Base-by-base conservation (phyloP, 371 early-diverging fungal species). In the Nosema bombycis region DNA sequence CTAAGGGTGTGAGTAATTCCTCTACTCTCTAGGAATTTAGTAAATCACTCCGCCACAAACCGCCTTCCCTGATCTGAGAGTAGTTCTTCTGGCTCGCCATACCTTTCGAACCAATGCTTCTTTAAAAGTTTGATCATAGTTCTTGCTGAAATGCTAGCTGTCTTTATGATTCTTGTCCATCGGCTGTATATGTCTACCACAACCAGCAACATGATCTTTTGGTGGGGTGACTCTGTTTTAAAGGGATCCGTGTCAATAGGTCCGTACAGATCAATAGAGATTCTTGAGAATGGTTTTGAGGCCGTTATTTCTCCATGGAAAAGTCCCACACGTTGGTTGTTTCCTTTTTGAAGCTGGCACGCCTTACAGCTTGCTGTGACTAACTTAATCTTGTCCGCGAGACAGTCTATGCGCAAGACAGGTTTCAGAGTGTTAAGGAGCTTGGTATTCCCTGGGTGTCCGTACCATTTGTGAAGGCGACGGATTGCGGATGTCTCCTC, bases 11-110 rank as follows among this genome's bases (percentile, higher is more conserved):
- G 37, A 1, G 18, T 66, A 36, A 66, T 66, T 63, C 34, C 34
- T 30, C n/a, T 32, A 15, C 30, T 1, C 14, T n/a, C 28, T 12
- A 66, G 33, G 4, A 66, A 4, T 66, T n/a, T 37, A 23, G 1
- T 66, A 24, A 36, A 2, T 1, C 10, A 6, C 33, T 37, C 18
- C 38, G 26, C 6, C 18, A 38, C 24, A 28, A 30, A 66, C 29
- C 37, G 66, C 23, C 66, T 34, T 66, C 66, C 66, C n/a, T 66
- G 26, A 28, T 66, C 66, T 33, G 66, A 37, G 2, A 66, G 26
- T 3, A 66, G 32, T 18, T n/a, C 10, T 24, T 66, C 37, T 23
- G 66, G 36, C 23, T 66, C 37, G 2, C 66, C 66, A 38, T 66
- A 37, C 0, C 1, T 3, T 14, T 46, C 28, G 10, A 34, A 18